Percentiles rank a stretch among this genome's conserved stretches.
phyloP scores from a whole-genome alignment of 2,329 filamentous ascomycete species.

The Cordyceps farinosa region DNA sequence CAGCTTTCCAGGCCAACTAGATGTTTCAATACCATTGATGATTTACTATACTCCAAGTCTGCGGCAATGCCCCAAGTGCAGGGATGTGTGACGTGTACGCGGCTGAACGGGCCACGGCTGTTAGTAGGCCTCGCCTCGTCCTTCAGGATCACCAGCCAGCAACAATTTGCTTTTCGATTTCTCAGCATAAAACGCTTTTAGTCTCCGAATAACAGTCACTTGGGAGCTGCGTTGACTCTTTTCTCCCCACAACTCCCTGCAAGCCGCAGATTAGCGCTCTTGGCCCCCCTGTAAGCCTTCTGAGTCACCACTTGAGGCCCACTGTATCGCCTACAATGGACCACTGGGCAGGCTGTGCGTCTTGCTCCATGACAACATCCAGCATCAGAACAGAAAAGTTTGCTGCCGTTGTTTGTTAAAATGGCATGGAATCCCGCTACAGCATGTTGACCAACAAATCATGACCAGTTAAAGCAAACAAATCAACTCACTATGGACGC shows the following conservation, averaged over 20 bases:
- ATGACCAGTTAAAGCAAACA: not conserved
- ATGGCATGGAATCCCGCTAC: not conserved
- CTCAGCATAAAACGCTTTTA: not conserved
- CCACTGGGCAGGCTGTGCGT: not conserved
- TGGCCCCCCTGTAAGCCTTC: slow-evolving; percentile 10
- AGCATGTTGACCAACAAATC: not conserved
- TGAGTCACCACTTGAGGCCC: slow-evolving; percentile 12
- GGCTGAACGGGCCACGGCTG: not conserved
- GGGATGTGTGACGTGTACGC: slow-evolving; percentile 4
- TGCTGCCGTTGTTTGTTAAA: not conserved
- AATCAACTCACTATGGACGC: slow-evolving; percentile 4
- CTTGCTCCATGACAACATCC: not conserved
- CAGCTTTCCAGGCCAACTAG: slow-evolving; percentile 15
- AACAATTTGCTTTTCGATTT: not conserved
- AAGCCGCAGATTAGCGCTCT: not conserved
- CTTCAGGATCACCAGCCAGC: not conserved
- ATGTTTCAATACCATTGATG: not conserved
- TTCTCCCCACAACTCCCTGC: not conserved
- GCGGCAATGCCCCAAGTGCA: not conserved
- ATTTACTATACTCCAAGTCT: not conserved
- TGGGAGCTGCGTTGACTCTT: not conserved
- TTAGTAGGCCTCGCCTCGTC: not conserved
- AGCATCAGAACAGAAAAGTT: not conserved
- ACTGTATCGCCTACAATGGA: not conserved
- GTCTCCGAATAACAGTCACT: not conserved